Percentiles rank a stretch among this genome's conserved stretches.
Conservation (phyloP, 495 filamentous ascomycete species). For the Glarea lozoyensis region DNA sequence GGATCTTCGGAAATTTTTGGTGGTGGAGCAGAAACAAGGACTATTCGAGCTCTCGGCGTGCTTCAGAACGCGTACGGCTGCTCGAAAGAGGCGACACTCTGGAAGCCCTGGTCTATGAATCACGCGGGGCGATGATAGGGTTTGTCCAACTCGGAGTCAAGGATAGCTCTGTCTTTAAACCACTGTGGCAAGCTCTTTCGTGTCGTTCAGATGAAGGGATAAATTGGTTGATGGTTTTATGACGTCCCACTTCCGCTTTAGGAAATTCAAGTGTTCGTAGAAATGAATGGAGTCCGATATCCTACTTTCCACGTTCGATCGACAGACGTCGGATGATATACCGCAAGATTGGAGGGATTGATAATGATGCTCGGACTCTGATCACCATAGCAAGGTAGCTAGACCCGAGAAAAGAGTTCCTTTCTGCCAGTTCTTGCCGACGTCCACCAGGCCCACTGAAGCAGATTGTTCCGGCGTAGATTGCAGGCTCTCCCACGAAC, state of each 20-base stretch:
- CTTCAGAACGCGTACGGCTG: slow-evolving; percentile 17
- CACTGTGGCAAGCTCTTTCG: slow-evolving; percentile 13
- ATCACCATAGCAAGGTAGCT: slow-evolving; percentile 16
- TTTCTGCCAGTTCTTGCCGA: slow-evolving; percentile 6
- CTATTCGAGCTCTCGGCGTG: slow-evolving; percentile 13
- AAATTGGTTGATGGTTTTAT: slow-evolving; percentile 18
- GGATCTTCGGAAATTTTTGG: slow-evolving; percentile 12
- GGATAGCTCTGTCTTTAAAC: slow-evolving; percentile 12
- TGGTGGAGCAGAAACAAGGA: slow-evolving; percentile 8
- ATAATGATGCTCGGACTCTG: slow-evolving; percentile 16
- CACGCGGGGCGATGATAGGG: slow-evolving; percentile 11
- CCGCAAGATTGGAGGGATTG: slow-evolving; percentile 18
- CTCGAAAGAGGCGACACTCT: slow-evolving; percentile 13
- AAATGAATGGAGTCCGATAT: slow-evolving; percentile 13
- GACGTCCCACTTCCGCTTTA: slow-evolving; percentile 19
- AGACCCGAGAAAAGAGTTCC: slow-evolving; percentile 17
- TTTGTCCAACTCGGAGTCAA: slow-evolving; percentile 7
- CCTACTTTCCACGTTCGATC: slow-evolving; percentile 16
- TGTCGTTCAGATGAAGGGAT: slow-evolving; percentile 19
- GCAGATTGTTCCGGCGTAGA: slow-evolving; percentile 13
- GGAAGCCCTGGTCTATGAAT: slow-evolving; percentile 12
- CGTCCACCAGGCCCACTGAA: slow-evolving; percentile 9
- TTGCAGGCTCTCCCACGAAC: slow-evolving; percentile 13
- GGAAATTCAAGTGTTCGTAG: slow-evolving; percentile 9
- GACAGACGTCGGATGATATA: slow-evolving; percentile 17